Conservation (phyloP, 179 eudicot species). For the Silene coronaria region DNA sequence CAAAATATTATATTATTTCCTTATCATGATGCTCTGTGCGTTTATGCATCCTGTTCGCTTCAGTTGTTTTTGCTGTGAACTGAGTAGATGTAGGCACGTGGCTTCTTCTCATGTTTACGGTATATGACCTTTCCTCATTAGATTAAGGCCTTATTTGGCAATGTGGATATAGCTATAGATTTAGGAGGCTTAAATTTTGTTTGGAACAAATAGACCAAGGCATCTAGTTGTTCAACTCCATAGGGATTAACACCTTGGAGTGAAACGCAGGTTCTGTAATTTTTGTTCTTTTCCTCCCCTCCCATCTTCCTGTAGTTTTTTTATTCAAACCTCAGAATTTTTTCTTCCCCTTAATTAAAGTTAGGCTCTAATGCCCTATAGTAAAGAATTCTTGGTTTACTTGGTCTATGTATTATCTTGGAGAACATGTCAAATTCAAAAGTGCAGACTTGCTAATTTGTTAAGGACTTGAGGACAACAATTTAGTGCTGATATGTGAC, state of each 20-base stretch:
- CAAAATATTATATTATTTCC: neutral
- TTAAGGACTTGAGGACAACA: neutral
- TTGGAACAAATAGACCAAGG: neutral
- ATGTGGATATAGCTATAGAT: neutral
- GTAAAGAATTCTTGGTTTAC: no score
- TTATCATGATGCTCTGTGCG: neutral
- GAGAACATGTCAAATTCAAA: neutral
- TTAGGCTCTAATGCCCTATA: no score
- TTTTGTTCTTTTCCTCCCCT: neutral
- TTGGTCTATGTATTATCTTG: neutral
- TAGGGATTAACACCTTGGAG: neutral
- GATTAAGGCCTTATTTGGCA: neutral
- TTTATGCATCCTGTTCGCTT: neutral
- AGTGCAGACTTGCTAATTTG: neutral
- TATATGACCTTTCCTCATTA: neutral
- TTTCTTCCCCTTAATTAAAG: no score
- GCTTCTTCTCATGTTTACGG: neutral
- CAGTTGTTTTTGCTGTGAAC: neutral
- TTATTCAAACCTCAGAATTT: no score
- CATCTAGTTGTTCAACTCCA: neutral
- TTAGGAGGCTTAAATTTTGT: neutral
- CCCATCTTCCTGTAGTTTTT: neutral
- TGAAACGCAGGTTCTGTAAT: neutral
- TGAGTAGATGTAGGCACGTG: neutral
- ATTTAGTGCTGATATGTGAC: neutral